A percentile compares a stretch with the other conserved stretches of the same genome.
phyloP scores from a whole-genome alignment of 345 rosid genomes.

The Pistacia vera region DNA sequence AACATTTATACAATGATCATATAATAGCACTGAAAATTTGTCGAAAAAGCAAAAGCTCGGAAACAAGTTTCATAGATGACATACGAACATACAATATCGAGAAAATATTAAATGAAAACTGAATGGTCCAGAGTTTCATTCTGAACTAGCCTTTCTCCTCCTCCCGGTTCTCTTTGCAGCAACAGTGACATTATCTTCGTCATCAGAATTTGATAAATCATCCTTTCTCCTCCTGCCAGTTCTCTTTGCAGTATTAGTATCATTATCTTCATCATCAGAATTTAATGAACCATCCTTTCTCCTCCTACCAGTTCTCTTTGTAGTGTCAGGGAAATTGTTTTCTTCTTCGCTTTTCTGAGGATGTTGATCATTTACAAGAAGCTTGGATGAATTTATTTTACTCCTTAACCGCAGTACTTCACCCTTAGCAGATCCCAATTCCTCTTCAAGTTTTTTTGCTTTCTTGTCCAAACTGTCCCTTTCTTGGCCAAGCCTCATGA shows the following conservation, averaged over 20 bases:
- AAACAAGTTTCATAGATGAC: neutral
- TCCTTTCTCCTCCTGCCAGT: slow-evolving; percentile 55
- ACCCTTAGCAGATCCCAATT: slow-evolving; percentile 81
- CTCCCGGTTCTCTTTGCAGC: slow-evolving; percentile 55
- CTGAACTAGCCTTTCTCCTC: slow-evolving; percentile 52
- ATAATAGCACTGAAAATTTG: neutral
- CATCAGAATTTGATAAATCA: slow-evolving; percentile 20
- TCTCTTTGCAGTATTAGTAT: slow-evolving; percentile 54
- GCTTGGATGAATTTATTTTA: slow-evolving; percentile 47
- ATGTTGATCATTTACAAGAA: slow-evolving; percentile 26
- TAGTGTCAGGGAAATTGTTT: slow-evolving; percentile 41
- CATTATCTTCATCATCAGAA: neutral
- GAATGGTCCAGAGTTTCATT: slow-evolving; percentile 18
- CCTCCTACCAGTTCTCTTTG: slow-evolving; percentile 61
- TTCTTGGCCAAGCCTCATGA: slow-evolving; percentile 80
- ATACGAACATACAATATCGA: neutral
- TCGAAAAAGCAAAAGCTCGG: neutral
- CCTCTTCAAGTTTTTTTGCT: slow-evolving; percentile 74
- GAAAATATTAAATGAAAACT: neutral
- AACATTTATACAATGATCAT: neutral
- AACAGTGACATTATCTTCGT: slow-evolving; percentile 27
- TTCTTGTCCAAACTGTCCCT: slow-evolving; percentile 74
- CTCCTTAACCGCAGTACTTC: slow-evolving; percentile 82
- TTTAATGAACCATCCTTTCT: slow-evolving; percentile 39
- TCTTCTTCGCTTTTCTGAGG: slow-evolving; percentile 34